Evolutionary conservation across 768 basidiomycete species (phyloP), one percentile per base, ranked within the genome.

Genomic region (Cystoderma amianthinum): DNA sequence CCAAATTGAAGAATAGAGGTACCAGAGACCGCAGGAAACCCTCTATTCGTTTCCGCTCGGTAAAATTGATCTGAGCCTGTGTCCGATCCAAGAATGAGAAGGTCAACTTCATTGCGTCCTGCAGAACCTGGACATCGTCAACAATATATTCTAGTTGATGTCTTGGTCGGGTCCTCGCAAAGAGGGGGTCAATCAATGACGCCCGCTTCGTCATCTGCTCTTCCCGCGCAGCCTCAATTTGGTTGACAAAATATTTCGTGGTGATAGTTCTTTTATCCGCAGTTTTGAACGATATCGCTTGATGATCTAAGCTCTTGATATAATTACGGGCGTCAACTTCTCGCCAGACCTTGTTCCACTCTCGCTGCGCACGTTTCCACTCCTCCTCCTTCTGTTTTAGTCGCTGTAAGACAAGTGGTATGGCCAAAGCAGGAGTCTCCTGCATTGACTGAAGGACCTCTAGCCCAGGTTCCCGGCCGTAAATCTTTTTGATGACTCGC

Each of bases 281-380:
- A 24, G 76, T 71, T 68, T 93, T 94, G 78, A 94, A 97, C 38
- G 76, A 75, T 56, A 95, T 85, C 6, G 82, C 88, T 58, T 94
- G 91, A 53, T 95, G 90, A 57, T 99, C 95, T 52, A 98, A 72
- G 39, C 87, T 85, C 69, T 92, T 93, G 63, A 82, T 76, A 56
- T 88, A 97, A 63, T 98, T 98, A 51, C 88, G 74, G 19, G 89
- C 88, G 52, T 98, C 91, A 20, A 95, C 90, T 64, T 96, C 95
- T 38, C 94, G 69, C 96, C 96, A 99, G 39, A 97, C 87, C 59
- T 95, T 89, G 65, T 97, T 97, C 96, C 96, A 99, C 63, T 96
- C 96, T 39, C 92, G 64, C 59, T 96, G 92, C 13, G 92, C 95
- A 16, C 92, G 76, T 63, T 93, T 96, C 96, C 96, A 99, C 58